Base-by-base conservation (phyloP, 768 basidiomycete genomes). In the Trametes elegans region DNA sequence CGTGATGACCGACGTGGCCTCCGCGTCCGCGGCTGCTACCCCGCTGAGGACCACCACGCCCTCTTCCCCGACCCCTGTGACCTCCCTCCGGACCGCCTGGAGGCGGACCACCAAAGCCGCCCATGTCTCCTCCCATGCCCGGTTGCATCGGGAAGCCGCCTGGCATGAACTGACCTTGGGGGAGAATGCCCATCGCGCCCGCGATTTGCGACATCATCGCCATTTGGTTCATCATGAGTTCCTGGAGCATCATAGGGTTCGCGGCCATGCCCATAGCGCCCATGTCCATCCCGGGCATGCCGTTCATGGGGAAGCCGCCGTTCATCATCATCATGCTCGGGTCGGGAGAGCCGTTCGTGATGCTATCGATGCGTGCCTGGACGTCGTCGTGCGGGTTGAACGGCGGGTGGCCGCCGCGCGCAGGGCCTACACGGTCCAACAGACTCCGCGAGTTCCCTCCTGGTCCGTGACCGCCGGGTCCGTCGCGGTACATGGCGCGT, bases 131-230 rank as follows among this genome's bases (percentile, higher is more conserved):
- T 14, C 58, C 59, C 61, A 70, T 64, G 10, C 66, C 83, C 11
- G 72, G 76, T 67, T 77, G 84, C 75, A 83, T 79, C 3, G 83
- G 83, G 46, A 83, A 83, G 18, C 78, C 83, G 24, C 78, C 83
- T 42, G 73, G 76, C 71, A 78, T 74, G 61, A 81, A 82, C 64
- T 82, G 83, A 8, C 78, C 82, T 74, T 21, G 72, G 66, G 11
- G 85, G 60, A 90, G 77, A 69, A 92, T 86, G 26, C 86, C 89
- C 81, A 93, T 87, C 31, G 83, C 85, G 27, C 84, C 79, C 36
- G 90, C 89, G 85, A 96, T 90, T 72, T 94, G 92, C 51, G 88
- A 84, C 93, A 95, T 94, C 65, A 95, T 78, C 24, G 90, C 87
- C 88, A 92, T 91, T 68, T 93, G 88, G 69, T 81, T 89, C 81